These are phyloP conservation scores for Usnea hakonensis DNA, from an alignment of 495 filamentous ascomycete species.

Conservation along the genomic window DNA sequence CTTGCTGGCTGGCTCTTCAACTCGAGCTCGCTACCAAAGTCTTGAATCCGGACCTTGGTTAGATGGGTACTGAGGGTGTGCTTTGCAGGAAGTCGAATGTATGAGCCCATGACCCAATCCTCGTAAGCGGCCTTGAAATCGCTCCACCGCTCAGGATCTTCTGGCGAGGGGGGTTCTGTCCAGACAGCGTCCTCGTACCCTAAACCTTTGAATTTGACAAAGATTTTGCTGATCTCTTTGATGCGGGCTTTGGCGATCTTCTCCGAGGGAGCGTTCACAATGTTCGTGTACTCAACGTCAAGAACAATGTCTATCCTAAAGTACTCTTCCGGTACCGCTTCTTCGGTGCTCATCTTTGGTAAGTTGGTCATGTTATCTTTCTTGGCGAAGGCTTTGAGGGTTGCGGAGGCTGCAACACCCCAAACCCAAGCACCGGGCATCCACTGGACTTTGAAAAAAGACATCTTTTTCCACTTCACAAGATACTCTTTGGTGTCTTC, in stretches of 20 bases:
- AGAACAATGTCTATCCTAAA: constrained; percentile 83
- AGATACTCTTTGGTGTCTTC: constrained; percentile 82
- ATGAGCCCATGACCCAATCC: constrained; percentile 70
- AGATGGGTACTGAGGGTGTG: constrained; percentile 53
- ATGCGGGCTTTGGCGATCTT: constrained; percentile 61
- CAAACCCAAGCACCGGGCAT: constrained; percentile 83
- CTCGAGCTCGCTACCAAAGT: constrained; percentile 59
- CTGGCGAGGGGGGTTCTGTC: constrained; percentile 70
- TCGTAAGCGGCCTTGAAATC: constrained; percentile 77
- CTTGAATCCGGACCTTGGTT: constrained; percentile 47
- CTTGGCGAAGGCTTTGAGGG: constrained; percentile 68
- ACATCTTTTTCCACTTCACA: constrained; percentile 73
- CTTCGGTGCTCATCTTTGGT: constrained; percentile 62
- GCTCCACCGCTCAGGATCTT: constrained; percentile 61
- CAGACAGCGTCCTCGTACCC: constrained; percentile 85
- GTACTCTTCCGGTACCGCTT: constrained; percentile 79
- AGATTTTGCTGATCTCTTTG: constrained; percentile 58
- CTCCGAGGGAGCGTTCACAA: constrained; percentile 39
- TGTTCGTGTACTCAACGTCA: constrained; percentile 56
- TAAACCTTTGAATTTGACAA: constrained; percentile 93
- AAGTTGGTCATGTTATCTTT: constrained; percentile 51
- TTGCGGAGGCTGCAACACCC: constrained; percentile 54
- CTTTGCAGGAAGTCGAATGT: constrained; percentile 51
- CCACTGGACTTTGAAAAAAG: constrained; percentile 76
- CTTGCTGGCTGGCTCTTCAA: constrained; percentile 65